Evolutionary conservation across 2,329 filamentous ascomycete species (phyloP), one percentile per base, ranked within the genome.

Genomic region (Ustilaginoidea virens): DNA sequence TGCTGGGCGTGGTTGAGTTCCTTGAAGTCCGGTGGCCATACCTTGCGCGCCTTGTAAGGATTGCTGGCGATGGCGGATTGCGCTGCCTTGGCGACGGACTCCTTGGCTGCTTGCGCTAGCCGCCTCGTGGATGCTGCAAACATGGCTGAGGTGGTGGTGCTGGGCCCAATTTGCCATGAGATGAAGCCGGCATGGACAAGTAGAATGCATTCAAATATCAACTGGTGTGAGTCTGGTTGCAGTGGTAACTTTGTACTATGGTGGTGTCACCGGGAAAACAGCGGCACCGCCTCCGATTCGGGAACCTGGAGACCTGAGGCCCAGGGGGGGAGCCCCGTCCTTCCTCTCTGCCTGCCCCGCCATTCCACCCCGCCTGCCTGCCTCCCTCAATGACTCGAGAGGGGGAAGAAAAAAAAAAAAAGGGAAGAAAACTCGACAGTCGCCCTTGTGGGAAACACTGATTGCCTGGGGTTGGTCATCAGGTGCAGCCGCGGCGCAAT

Each of bases 21-120:
- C 36, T 63, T 56, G 52, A 87, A 80, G 51, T 85, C 74, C 9
- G 80, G 80, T 33, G 80, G 80, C 80, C 80, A 87, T 38, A 70
- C 58, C 47, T 77, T 80, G 53, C 80, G 76, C 27, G 73, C 68
- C 43, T 60, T 68, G 55, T 70, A 75, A 5, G 66, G 66, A 45
- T 71, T 74, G 35, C 52, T 62, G 37, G 63, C 57, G 36, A 61
- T 52, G 31, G 36, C 47, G 23, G 52, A 33, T 15, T 48, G 43
- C 25, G 41, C 29, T 25, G 37, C 37, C 22, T 44, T 49, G 14
- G 47, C 23, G 17, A 46, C 30, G 5, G 40, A 31, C 10, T 46
- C 39, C 33, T 42, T 51, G 22, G 47, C 37, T 13, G 43, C 36
- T 25, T 52, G 42, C 15, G 48, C 47, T 36, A 53, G 39, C n/a